Conservation (phyloP, 148 eudicot genomes). For the Talinum fruticosum region DNA sequence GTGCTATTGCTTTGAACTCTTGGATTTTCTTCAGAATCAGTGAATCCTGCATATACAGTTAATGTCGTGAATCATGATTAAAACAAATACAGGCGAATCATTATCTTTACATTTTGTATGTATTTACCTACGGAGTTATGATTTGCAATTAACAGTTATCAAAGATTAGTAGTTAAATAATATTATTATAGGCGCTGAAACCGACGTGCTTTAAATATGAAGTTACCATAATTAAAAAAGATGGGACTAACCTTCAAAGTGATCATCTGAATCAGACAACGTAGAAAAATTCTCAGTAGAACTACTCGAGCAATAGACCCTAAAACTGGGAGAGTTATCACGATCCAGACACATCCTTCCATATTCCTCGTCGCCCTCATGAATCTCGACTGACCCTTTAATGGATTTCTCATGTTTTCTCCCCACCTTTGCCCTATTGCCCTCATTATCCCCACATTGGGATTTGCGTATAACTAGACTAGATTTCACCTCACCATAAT, state of each 20-base stretch:
- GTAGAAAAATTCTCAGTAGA: background rate
- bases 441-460: background rate
- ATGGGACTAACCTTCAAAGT: background rate
- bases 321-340: background rate
- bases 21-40: background rate
- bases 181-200: no score
- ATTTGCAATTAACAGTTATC: no score
- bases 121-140: no score
- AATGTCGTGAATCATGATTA: background rate
- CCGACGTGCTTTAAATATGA: no score
- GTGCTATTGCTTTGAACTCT: background rate
- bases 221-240: no score
- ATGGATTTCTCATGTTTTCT: background rate
- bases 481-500: background rate
- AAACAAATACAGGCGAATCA: background rate
- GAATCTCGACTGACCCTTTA: background rate
- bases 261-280: background rate
- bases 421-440: background rate
- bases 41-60: background rate
- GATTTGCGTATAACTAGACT: background rate
- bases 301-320: background rate
- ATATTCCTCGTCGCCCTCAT: background rate
- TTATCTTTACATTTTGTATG: background rate
- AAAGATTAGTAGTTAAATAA: no score
- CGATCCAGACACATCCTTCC: background rate